Base-by-base conservation (phyloP, 2,329 filamentous ascomycete species). In the Septoria petroselini region DNA sequence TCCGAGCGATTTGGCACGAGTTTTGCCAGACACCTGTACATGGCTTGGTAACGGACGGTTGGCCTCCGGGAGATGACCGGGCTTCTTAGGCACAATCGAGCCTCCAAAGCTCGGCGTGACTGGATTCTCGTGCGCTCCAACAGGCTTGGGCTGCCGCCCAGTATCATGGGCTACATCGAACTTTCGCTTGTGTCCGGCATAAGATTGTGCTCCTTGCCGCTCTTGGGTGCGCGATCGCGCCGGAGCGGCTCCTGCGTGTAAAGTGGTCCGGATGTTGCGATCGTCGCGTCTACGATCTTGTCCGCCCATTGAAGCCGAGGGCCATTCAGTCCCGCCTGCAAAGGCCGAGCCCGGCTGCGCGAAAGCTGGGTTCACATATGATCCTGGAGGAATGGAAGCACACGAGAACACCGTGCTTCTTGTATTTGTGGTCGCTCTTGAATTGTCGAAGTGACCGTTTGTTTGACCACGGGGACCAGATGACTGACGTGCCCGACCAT, bases 1-100 rank as follows among this genome's bases (percentile, higher is more conserved):
- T 27, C 86, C 86, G 18, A 90, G 76, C 1, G 82, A 11, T 21
- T 46, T 46, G 11, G n/a, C n/a, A 21, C 39, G 17, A 12, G 4
- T 12, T 11, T 81, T 81, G 71, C 83, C 85, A 50, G 83, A 79
- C 29, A 56, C 57, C 11, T 49, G 47, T 25, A 33, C 46, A 17
- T 51, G 54, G 31, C 8, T 17, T 19, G 17, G 1, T 15, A 12
- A 11, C 7, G 17, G 7, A 12, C 17, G 15, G 21, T 15, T 34
- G 21, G 47, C 68, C 67, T n/a, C 58, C 60, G 5, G 67, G 66
- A 2, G 68, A 55, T 21, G 61, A 45, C 11, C 65, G 63, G 15
- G 66, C 64, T n/a, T 60, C 52, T 14, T 55, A 6, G 58, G 53
- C 2, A 49, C 47, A 14, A 57, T 48, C 14, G 19, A 45, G 18